phyloP scores from a whole-genome alignment of 129 eudicot genomes.

The Lactuca saligna region DNA sequence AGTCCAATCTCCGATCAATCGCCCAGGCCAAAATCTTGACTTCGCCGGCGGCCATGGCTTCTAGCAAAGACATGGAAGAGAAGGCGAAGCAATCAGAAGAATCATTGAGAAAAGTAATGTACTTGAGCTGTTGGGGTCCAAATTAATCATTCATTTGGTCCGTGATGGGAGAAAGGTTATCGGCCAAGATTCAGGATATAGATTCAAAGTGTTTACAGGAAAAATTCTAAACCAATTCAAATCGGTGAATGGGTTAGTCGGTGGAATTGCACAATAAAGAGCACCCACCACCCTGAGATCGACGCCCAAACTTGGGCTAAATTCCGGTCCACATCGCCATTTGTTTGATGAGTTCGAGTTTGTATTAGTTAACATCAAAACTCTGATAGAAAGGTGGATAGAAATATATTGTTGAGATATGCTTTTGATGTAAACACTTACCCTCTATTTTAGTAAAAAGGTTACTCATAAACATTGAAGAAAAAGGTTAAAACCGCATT shows the following conservation, averaged over 20 bases:
- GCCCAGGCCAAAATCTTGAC: constrained; percentile 34
- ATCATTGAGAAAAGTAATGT: constrained; percentile 41
- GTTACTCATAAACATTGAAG: background rate
- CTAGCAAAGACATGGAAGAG: background rate
- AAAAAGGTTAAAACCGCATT: background rate
- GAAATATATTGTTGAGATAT: background rate
- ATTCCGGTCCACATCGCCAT: background rate
- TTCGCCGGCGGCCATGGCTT: constrained; percentile 23
- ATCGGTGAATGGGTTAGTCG: background rate
- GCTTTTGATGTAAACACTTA: too few species aligned
- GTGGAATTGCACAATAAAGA: background rate
- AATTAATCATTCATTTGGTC: constrained; percentile 3
- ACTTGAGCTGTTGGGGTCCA: constrained; percentile 42
- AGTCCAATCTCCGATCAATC: constrained; percentile 37
- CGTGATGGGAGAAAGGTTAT: background rate
- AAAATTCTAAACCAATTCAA: background rate
- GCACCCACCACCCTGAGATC: background rate
- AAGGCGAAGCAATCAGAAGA: constrained; percentile 32
- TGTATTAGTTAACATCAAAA: background rate
- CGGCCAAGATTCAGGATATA: too few species aligned
- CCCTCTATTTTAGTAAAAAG: background rate
- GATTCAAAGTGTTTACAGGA: background rate
- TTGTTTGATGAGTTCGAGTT: background rate
- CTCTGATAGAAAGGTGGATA: background rate
- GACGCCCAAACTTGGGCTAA: background rate